Percentiles rank a stretch among this genome's conserved stretches.
These are phyloP conservation scores for Cladosporium sp. DNA, from an alignment of 2,329 filamentous ascomycete genomes.

Conservation along the genomic window DNA sequence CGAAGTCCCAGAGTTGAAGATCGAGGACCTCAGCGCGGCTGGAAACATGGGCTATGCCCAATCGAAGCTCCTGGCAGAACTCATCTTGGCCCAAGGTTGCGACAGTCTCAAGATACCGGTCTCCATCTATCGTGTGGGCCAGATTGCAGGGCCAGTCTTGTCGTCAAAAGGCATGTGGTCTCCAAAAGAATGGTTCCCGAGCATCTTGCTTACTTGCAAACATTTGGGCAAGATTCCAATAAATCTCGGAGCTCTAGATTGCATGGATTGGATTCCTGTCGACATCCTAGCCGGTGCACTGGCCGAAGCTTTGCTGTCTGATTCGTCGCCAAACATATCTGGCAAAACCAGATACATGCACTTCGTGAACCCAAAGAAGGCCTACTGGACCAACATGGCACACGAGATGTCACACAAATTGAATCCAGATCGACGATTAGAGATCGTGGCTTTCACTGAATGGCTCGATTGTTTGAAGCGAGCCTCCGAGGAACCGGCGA, in stretches of 20 bases:
- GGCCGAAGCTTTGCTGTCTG: conserved; percentile 28
- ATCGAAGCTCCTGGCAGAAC: conserved; percentile 5
- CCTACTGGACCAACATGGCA: conserved; percentile 27
- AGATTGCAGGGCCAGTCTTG: background rate
- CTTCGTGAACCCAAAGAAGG: conserved; percentile 34
- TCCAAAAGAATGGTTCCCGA: background rate
- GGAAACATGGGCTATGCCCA: conserved; percentile 10
- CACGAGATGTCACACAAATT: conserved; percentile 21
- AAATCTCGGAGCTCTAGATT: conserved; percentile 38
- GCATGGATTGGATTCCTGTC: conserved; percentile 51
- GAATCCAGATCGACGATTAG: background rate
- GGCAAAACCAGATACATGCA: conserved; percentile 22
- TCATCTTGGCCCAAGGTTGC: conserved; percentile 8
- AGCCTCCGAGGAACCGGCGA: background rate
- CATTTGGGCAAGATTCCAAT: conserved; percentile 43
- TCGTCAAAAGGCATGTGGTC: conserved; percentile 1
- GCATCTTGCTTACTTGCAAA: conserved; percentile 44
- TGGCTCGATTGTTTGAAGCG: background rate
- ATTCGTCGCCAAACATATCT: background rate
- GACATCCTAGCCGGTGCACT: conserved; percentile 45
- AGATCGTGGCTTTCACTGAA: background rate
- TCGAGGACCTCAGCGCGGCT: background rate
- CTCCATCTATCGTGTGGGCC: conserved; percentile 43
- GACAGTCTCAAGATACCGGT: conserved; percentile 28
- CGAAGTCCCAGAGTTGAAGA: background rate